A percentile compares a stretch with the other conserved stretches of the same genome.
These are phyloP conservation scores for Hordeum marinum DNA, from an alignment of 176 grass and related monocot species.

Conservation along the genomic window DNA sequence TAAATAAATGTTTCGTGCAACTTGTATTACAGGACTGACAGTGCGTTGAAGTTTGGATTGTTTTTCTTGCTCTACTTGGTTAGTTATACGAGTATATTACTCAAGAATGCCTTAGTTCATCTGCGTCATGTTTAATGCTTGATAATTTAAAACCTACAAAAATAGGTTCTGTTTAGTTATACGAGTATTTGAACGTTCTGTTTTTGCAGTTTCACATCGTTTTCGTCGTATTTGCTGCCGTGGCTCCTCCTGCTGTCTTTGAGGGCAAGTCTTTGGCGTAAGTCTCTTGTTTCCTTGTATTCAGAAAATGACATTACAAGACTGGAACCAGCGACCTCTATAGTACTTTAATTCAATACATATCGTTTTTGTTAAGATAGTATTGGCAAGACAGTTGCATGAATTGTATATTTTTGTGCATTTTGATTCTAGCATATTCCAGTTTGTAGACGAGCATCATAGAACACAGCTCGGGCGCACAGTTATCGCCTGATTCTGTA, in stretches of 20 bases:
- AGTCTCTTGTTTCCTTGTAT: slow-evolving; percentile 34
- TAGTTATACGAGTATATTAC: slow-evolving; percentile 8
- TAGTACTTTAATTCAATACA: background rate
- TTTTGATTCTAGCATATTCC: too few relatives aligned
- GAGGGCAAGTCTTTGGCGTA: slow-evolving; percentile 99
- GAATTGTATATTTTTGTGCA: too few relatives aligned
- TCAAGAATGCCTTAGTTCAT: slow-evolving; percentile 11
- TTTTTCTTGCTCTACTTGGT: slow-evolving; percentile 96
- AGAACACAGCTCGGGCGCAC: too few relatives aligned
- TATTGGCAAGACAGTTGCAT: background rate
- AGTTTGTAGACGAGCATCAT: too few relatives aligned
- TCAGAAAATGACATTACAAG: background rate
- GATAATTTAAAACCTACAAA: background rate
- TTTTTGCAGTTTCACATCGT: slow-evolving; percentile 73
- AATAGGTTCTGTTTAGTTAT: too few relatives aligned
- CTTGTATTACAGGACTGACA: slow-evolving; percentile 85
- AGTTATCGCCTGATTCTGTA: too few relatives aligned
- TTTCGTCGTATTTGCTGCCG: slow-evolving; percentile 80
- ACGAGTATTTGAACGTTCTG: slow-evolving; percentile 3
- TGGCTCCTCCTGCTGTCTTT: slow-evolving; percentile 92
- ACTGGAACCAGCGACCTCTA: background rate
- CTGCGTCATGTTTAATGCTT: slow-evolving; percentile 23
- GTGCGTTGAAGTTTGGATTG: slow-evolving; percentile 86
- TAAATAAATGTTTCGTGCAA: slow-evolving; percentile 20
- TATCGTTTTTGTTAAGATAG: slow-evolving; percentile 11